Conservation (phyloP, 2,329 filamentous ascomycete species). For the Colletotrichum kahawae region DNA sequence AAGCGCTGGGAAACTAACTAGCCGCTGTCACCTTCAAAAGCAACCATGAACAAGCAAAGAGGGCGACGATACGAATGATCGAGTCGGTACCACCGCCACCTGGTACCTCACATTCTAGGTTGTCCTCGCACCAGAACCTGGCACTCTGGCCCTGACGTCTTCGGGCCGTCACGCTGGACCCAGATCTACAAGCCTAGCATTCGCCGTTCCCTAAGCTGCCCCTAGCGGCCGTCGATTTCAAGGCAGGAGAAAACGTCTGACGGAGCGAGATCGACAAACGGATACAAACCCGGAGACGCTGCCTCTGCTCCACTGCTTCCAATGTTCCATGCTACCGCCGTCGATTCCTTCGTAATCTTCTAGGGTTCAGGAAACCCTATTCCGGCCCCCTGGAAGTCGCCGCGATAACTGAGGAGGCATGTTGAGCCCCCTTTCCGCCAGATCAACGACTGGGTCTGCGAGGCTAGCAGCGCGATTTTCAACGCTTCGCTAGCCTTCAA, state of each 20-base stretch:
- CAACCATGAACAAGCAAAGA: not conserved
- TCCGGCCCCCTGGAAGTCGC: not conserved
- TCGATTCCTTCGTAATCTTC: not conserved
- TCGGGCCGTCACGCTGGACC: slow-evolving; percentile 17
- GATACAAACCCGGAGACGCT: not conserved
- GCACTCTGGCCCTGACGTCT: slow-evolving; percentile 3
- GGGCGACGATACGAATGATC: not conserved
- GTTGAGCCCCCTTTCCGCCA: slow-evolving; percentile 2
- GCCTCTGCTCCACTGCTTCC: slow-evolving; percentile 17
- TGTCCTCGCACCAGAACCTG: not conserved
- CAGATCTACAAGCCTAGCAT: slow-evolving; percentile 16
- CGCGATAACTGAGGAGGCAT: not conserved
- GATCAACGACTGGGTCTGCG: not conserved
- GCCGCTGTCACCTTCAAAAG: not conserved
- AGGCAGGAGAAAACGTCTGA: not conserved
- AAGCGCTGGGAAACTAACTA: not conserved
- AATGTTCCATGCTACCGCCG: slow-evolving; percentile 8
- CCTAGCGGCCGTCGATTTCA: slow-evolving; percentile 1
- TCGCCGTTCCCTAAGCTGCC: not conserved
- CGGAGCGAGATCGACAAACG: slow-evolving; percentile 17
- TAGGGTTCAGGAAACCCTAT: slow-evolving; percentile 17
- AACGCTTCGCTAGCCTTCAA: not conserved
- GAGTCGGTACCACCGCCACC: not conserved
- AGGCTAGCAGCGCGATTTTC: slow-evolving; percentile 5
- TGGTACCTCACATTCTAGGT: not conserved